phyloP scores from a whole-genome alignment of 352 stramenopile genomes.

The Elongisporangium prolatum region DNA sequence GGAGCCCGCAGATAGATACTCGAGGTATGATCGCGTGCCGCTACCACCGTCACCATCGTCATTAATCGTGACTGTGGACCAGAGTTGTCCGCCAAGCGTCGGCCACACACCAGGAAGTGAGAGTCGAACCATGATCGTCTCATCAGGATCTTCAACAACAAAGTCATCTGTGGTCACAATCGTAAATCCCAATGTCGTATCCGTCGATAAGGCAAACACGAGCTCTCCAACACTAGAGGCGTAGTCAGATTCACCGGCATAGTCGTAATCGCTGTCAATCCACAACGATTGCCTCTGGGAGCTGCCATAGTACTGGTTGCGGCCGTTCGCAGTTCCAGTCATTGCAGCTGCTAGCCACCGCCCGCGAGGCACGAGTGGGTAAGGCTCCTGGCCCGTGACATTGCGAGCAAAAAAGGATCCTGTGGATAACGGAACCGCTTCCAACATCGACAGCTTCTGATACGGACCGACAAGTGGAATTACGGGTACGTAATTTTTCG shows the following conservation, averaged over 20 bases:
- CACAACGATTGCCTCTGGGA: conserved; percentile 67
- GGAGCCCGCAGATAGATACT: conserved; percentile 39
- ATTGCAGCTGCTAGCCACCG: conserved; percentile 49
- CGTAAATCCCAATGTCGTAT: conserved; percentile 49
- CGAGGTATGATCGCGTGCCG: conserved; percentile 58
- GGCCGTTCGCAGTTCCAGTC: conserved; percentile 82
- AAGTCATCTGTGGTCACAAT: conserved; percentile 88
- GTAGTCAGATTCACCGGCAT: conserved; percentile 89
- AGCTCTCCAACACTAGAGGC: conserved; percentile 49
- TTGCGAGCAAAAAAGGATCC: conserved; percentile 50
- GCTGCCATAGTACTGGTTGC: conserved; percentile 91
- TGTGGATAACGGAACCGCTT: conserved; percentile 33
- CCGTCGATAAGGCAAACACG: conserved; percentile 54
- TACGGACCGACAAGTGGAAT: conserved; percentile 51
- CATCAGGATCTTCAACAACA: conserved; percentile 89
- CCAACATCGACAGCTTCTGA: conserved; percentile 53
- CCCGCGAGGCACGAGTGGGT: conserved; percentile 59
- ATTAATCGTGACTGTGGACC: conserved; percentile 81
- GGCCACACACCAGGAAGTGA: conserved; percentile 92
- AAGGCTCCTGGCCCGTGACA: conserved; percentile 68
- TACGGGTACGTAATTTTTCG: conserved; percentile 39
- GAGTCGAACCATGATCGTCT: conserved; percentile 87
- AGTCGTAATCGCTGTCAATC: conserved; percentile 85
- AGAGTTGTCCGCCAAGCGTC: conserved; percentile 81
- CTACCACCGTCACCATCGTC: conserved; percentile 91